Conservation (phyloP, 192 early-diverging fungal genomes). For the Coemansia sp. region DNA sequence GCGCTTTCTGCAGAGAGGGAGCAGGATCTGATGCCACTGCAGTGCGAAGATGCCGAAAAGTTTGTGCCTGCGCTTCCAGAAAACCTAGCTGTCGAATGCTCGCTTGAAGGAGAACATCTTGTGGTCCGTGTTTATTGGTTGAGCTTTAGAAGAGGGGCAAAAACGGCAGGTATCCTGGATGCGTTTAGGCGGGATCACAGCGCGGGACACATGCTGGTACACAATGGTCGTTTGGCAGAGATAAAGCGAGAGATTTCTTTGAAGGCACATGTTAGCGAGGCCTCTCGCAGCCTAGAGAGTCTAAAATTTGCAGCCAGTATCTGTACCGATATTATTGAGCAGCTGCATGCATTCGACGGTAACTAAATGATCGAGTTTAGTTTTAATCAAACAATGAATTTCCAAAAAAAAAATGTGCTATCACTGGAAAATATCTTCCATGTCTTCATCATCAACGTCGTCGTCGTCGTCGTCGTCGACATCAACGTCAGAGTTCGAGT, state of each 20-base stretch:
- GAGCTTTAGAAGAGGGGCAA: conserved; percentile 28
- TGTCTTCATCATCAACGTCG: conserved; percentile 46
- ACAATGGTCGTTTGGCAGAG: conserved; percentile 39
- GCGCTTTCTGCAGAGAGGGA: conserved; percentile 18
- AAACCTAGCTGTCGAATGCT: conserved; percentile 44
- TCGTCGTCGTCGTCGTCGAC: conserved; percentile 24
- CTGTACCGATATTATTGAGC: conserved; percentile 39
- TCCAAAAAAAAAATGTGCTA: conserved; percentile 4
- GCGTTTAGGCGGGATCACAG: conserved; percentile 40
- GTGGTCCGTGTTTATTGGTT: conserved; percentile 34
- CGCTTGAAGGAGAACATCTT: conserved; percentile 16
- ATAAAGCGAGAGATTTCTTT: conserved; percentile 35
- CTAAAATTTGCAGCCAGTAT: conserved; percentile 26
- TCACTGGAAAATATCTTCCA: conserved; percentile 53
- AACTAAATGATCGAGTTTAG: neutral
- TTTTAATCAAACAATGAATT: neutral
- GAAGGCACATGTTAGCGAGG: conserved; percentile 16
- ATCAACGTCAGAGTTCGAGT: conserved; percentile 40
- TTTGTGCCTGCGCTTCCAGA: conserved; percentile 49
- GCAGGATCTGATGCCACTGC: conserved; percentile 32
- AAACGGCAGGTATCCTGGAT: conserved; percentile 38
- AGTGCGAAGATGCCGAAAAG: conserved; percentile 28
- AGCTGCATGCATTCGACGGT: conserved; percentile 39
- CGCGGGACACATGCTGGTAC: conserved; percentile 39
- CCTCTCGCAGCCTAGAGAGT: conserved; percentile 7